These are phyloP conservation scores for Cyberlindnera amylophila DNA, from an alignment of 805 yeast genomes.

Conservation along the genomic window DNA sequence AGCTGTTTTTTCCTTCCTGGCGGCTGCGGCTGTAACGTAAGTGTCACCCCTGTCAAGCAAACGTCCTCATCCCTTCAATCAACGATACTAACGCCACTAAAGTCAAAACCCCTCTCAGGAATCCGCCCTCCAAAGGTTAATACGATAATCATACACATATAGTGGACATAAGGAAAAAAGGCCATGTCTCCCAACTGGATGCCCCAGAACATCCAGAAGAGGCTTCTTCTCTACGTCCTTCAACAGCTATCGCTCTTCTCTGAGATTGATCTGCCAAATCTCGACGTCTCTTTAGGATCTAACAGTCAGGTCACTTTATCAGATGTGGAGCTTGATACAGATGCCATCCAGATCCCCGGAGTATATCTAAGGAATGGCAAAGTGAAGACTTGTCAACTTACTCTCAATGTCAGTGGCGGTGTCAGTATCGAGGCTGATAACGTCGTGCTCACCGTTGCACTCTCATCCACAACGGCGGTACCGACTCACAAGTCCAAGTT, in stretches of 20 bases:
- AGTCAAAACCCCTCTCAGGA: too few species aligned
- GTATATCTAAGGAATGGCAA: constrained; percentile 58
- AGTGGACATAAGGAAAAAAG: background rate
- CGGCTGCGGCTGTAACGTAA: too few species aligned
- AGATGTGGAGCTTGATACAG: constrained; percentile 70
- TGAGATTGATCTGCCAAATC: constrained; percentile 72
- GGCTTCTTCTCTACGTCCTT: constrained; percentile 73
- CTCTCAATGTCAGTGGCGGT: constrained; percentile 67
- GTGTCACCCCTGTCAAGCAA: too few species aligned
- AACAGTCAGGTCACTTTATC: constrained; percentile 46
- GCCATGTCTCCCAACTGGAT: constrained; percentile 50
- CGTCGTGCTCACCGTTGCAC: constrained; percentile 46
- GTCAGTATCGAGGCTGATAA: constrained; percentile 57
- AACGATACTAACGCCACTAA: background rate
- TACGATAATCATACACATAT: background rate
- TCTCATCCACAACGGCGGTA: constrained; percentile 15
- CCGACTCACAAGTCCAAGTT: constrained; percentile 34
- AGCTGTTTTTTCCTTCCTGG: too few species aligned
- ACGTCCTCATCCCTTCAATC: too few species aligned
- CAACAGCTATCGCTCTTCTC: constrained; percentile 81
- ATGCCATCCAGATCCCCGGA: constrained; percentile 64
- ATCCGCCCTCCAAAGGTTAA: background rate
- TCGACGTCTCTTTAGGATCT: constrained; percentile 74
- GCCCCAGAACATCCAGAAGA: constrained; percentile 80
- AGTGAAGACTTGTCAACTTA: constrained; percentile 50